phyloP scores from a whole-genome alignment of 2,329 filamentous ascomycete genomes.

The Delphinella strobiligena region DNA sequence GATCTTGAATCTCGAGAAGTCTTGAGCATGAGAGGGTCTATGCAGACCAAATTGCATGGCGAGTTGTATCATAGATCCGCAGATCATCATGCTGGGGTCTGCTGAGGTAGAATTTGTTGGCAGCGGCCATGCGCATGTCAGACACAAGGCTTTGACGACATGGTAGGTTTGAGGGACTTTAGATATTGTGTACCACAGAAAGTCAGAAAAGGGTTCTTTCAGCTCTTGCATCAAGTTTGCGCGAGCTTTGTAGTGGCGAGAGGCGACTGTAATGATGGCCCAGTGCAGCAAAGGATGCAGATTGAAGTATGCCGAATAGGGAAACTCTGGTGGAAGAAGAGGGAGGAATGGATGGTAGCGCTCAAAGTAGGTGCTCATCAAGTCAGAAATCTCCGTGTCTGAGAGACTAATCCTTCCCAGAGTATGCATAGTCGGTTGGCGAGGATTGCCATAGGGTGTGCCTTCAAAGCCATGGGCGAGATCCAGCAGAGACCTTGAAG shows the following conservation, averaged over 20 bases:
- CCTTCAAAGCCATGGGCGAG: conserved; percentile 26
- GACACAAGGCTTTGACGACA: conserved; percentile 68
- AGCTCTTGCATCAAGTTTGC: conserved; percentile 54
- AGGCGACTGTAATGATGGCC: conserved; percentile 65
- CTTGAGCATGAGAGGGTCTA: conserved; percentile 68
- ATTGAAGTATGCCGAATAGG: conserved; percentile 46
- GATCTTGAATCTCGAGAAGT: conserved; percentile 57
- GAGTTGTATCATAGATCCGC: conserved; percentile 77
- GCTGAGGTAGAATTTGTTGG: conserved; percentile 71
- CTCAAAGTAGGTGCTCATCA: conserved; percentile 65
- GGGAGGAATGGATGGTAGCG: conserved; percentile 69
- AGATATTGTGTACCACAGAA: conserved; percentile 66
- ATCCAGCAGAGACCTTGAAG: conserved; percentile 24
- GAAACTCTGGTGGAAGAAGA: conserved; percentile 57
- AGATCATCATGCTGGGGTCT: conserved; percentile 70
- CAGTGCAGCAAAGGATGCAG: conserved; percentile 77
- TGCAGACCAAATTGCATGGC: conserved; percentile 76
- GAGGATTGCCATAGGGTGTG: conserved; percentile 36
- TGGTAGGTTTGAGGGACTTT: conserved; percentile 69
- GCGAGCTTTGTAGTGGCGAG: conserved; percentile 55
- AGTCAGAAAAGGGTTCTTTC: conserved; percentile 51
- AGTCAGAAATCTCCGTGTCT: conserved; percentile 33
- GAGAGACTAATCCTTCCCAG: conserved; percentile 37
- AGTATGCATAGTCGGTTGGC: conserved; percentile 47
- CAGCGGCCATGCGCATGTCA: conserved; percentile 71